Evolutionary conservation across 208 protist genomes (phyloP).

Genomic region (Leishmania martiniquensis): DNA sequence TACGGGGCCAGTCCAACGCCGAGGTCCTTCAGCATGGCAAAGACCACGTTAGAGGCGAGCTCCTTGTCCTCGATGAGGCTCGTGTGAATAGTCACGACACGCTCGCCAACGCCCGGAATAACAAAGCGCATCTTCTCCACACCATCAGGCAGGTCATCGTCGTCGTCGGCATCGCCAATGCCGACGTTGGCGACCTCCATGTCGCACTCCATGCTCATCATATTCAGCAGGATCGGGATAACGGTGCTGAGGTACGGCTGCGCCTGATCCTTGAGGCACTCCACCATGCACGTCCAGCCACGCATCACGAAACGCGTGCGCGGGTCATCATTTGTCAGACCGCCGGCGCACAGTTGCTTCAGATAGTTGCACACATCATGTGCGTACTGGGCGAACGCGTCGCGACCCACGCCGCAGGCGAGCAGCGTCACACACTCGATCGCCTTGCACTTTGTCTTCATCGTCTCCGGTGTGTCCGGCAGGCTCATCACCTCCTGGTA

Average conservation of each 20-base stretch:
- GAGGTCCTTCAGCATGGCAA: conserved; percentile 69
- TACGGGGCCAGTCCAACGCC: conserved; percentile 55
- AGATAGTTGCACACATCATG: conserved; percentile 80
- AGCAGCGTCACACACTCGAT: conserved; percentile 89
- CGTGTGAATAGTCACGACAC: conserved; percentile 75
- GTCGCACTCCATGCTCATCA: conserved; percentile 81
- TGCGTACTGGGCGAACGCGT: conserved; percentile 71
- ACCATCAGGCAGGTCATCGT: conserved; percentile 43
- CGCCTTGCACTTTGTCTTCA: conserved; percentile 81
- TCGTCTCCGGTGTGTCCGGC: conserved; percentile 65
- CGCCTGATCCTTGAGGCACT: conserved; percentile 77
- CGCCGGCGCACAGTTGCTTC: conserved; percentile 35
- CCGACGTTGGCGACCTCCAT: conserved; percentile 61
- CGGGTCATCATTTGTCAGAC: conserved; percentile 67
- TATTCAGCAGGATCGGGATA: conserved; percentile 72
- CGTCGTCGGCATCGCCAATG: conserved; percentile 64
- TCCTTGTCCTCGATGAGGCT: conserved; percentile 91
- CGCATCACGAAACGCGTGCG: conserved; percentile 80
- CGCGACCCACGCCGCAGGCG: conserved; percentile 76
- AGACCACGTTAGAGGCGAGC: conserved; percentile 75
- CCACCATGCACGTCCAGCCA: conserved; percentile 91
- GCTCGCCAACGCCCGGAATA: conserved; percentile 77
- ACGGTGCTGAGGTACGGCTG: conserved; percentile 76
- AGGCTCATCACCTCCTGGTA: conserved; percentile 74
- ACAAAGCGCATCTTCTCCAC: conserved; percentile 64